phyloP scores from a whole-genome alignment of 2,329 filamentous ascomycete genomes.

The Phialocephala subalpina region DNA sequence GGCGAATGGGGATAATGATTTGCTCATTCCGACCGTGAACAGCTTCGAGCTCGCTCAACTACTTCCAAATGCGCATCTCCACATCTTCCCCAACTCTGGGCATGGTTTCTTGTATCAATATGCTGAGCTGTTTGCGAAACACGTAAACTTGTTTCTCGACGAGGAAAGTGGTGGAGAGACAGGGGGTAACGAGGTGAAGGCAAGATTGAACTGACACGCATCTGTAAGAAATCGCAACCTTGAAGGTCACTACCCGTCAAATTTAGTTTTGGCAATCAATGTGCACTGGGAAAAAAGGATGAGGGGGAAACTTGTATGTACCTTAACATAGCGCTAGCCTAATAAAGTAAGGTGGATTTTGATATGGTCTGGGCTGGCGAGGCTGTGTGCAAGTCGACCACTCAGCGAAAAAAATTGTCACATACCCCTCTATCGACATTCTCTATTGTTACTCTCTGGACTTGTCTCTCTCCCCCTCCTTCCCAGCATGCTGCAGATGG shows the following conservation, averaged over 20 bases:
- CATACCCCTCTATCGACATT: no score
- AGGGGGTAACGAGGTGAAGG: neutral
- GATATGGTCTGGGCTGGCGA: no score
- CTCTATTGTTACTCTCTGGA: no score
- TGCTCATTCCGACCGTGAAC: constrained; percentile 33
- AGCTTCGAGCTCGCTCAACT: constrained; percentile 27
- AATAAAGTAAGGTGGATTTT: no score
- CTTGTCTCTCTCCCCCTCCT: no score
- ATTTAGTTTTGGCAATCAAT: neutral
- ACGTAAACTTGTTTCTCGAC: constrained; percentile 32
- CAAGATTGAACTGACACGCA: constrained; percentile 9
- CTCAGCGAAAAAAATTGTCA: no score
- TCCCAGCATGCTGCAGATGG: no score
- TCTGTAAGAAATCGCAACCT: neutral
- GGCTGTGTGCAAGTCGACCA: no score
- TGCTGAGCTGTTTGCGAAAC: constrained; percentile 31
- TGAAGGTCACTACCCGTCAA: neutral
- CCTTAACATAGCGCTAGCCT: no score
- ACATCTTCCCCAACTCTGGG: constrained; percentile 33
- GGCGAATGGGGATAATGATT: constrained; percentile 38
- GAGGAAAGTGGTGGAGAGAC: constrained; percentile 5
- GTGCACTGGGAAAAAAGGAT: no score
- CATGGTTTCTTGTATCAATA: constrained; percentile 36
- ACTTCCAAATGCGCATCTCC: constrained; percentile 23
- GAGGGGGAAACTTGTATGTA: no score